Base-by-base conservation (phyloP, 2,329 filamentous ascomycete species). In the Calonectria naviculata region DNA sequence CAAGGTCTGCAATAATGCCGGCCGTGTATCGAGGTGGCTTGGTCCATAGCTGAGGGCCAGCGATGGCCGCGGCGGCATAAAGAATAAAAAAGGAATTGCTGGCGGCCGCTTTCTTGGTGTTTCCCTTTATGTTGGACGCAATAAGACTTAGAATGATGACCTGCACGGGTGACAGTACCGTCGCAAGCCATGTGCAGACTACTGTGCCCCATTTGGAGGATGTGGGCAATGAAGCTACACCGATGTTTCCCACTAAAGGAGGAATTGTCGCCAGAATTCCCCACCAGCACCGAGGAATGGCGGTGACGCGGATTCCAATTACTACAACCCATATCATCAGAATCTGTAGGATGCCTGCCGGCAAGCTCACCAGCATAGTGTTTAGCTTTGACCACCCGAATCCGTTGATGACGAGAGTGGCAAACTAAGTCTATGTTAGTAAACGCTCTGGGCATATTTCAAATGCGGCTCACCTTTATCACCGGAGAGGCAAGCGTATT, bases 51-150 rank as follows among this genome's bases (percentile, higher is more conserved):
- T 61, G 58, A 13, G 70, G 58, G 0, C 60, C 52, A 15, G 44
- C 36, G 29, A 71, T 62, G 6, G 47, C 44, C 7, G 58, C 65
- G 3, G 36, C 46, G 28, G 42, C 42, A n/a, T 62, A 66, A 34
- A 64, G 41, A 3, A 71, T 54, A 29, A 71, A 71, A 52, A 31
- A 71, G 0, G 31, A 52, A n/a, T 64, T 68, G n/a, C 44, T 71
- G 9, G 26, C 54, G 7, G 54, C 46, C 12, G 65, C 15, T n/a
- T 66, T 68, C 21, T 71, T 65, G 9, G 70, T 68, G 29, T 71
- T 71, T 24, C 61, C 70, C 24, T 68, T 68, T n/a, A 71, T 29
- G 34, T 66, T 71, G 17, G 65, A 71, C 1, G 69, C 65, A 38
- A 65, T 66, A 5, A 71, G 60, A 21, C 70, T 68, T 3, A 62